A percentile compares a stretch with the other conserved stretches of the same genome.
These are phyloP conservation scores for Solanum paucissectum DNA, from an alignment of 257 asterid species.

Conservation along the genomic window DNA sequence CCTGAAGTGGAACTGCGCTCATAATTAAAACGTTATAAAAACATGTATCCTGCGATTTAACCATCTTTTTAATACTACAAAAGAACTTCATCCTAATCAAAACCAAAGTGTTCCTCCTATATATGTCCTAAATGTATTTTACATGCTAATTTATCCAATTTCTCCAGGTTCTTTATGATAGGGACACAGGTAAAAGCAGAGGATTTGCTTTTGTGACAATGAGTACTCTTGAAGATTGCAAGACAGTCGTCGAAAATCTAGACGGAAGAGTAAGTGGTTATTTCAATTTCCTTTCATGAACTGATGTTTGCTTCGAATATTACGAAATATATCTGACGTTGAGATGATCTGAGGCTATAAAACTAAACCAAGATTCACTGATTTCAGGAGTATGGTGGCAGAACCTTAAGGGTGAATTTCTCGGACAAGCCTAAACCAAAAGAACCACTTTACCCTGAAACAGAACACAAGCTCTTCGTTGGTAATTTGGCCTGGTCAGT, in stretches of 20 bases:
- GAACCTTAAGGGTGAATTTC: slow-evolving; percentile 83
- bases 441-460: slow-evolving; percentile 79
- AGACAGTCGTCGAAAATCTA: slow-evolving; percentile 55
- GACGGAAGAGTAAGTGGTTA: slow-evolving; percentile 62
- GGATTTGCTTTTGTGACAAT: slow-evolving; percentile 94
- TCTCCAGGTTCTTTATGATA: slow-evolving; percentile 72
- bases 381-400: slow-evolving; percentile 74
- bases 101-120: not conserved
- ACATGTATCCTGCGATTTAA: not conserved
- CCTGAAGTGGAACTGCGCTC: not conserved
- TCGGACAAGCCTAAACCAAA: slow-evolving; percentile 82
- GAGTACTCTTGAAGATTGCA: slow-evolving; percentile 79
- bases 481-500: slow-evolving; percentile 78
- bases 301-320: not conserved
- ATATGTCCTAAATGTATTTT: not conserved
- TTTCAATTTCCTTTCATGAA: not conserved
- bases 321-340: not conserved
- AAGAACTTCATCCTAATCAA: not conserved
- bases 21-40: not conserved
- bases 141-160: not conserved
- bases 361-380: not conserved
- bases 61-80: not conserved
- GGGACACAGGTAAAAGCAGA: slow-evolving; percentile 78
- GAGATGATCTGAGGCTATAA: not conserved
- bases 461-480: slow-evolving; percentile 74